Conservation (phyloP, 768 basidiomycete genomes). For the Mycena metata region DNA sequence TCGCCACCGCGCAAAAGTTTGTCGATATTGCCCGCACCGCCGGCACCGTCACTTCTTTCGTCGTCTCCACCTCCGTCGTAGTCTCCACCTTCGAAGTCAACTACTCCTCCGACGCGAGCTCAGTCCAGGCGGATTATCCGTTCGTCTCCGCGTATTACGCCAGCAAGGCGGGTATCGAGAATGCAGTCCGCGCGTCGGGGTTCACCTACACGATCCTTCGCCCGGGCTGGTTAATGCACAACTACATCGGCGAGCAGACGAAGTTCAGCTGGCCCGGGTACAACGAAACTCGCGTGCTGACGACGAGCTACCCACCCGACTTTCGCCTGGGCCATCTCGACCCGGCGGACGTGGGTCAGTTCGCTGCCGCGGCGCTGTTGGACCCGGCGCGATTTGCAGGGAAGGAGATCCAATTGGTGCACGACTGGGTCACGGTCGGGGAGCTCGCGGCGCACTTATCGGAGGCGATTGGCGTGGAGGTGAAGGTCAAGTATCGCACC, state of each 20-base stretch:
- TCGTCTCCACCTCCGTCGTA: constrained; percentile 32
- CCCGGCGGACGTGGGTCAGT: constrained; percentile 32
- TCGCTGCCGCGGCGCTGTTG: constrained; percentile 27
- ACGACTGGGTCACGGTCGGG: constrained; percentile 26
- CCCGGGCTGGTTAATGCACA: constrained; percentile 34
- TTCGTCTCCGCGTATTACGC: constrained; percentile 29
- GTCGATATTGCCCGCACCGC: constrained; percentile 28
- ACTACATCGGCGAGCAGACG: constrained; percentile 22
- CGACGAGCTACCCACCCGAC: constrained; percentile 25
- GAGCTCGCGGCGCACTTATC: constrained; percentile 30
- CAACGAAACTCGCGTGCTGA: constrained; percentile 17
- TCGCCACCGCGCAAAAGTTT: constrained; percentile 14
- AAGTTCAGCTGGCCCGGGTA: constrained; percentile 29
- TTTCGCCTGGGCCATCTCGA: constrained; percentile 23
- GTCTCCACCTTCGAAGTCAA: constrained; percentile 4
- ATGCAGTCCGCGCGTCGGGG: constrained; percentile 32
- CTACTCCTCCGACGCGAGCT: constrained; percentile 1
- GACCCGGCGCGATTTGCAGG: constrained; percentile 23
- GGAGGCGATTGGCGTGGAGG: constrained; percentile 21
- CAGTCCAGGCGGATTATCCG: not conserved
- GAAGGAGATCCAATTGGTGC: constrained; percentile 20
- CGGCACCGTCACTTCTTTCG: constrained; percentile 30
- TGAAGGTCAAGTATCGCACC: constrained; percentile 32
- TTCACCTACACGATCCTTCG: constrained; percentile 33
- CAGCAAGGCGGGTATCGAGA: constrained; percentile 32